phyloP scores from a whole-genome alignment of 2,329 filamentous ascomycete genomes.

The Botrytis squamosa region DNA sequence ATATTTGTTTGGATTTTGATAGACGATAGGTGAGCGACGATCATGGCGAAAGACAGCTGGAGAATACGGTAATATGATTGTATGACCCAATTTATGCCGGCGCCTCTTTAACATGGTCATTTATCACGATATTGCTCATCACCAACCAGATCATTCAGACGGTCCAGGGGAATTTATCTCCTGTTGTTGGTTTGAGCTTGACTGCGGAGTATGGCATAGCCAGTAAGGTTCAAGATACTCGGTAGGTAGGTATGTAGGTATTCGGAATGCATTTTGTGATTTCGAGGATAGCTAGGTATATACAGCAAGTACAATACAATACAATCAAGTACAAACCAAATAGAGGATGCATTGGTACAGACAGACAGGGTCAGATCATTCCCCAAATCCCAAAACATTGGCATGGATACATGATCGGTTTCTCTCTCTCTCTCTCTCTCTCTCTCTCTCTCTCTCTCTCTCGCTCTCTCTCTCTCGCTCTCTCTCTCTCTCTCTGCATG shows the following conservation, averaged over 20 bases:
- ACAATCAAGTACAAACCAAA: not conserved
- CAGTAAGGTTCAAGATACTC: not conserved
- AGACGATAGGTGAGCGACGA: not conserved
- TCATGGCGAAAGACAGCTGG: not conserved
- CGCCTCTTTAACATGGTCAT: conserved; percentile 17
- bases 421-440: not conserved
- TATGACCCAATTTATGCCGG: conserved; percentile 15
- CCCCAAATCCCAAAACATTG: not conserved
- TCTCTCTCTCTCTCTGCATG: not conserved
- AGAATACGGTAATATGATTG: not conserved
- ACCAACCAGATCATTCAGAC: not conserved
- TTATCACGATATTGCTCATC: conserved; percentile 3
- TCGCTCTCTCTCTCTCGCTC: too few species aligned
- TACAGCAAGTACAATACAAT: not conserved
- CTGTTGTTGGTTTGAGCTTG: not conserved
- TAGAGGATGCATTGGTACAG: not conserved
- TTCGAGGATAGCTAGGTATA: not conserved
- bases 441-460: not conserved
- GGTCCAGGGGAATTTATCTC: not conserved
- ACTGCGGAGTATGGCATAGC: not conserved
- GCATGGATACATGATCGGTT: not conserved
- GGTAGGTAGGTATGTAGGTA: too few species aligned
- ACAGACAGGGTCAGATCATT: not conserved
- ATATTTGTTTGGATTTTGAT: not conserved
- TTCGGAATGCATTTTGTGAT: not conserved